These are phyloP conservation scores for Diutina rugosa DNA, from an alignment of 1,139 yeast species.

Conservation along the genomic window DNA sequence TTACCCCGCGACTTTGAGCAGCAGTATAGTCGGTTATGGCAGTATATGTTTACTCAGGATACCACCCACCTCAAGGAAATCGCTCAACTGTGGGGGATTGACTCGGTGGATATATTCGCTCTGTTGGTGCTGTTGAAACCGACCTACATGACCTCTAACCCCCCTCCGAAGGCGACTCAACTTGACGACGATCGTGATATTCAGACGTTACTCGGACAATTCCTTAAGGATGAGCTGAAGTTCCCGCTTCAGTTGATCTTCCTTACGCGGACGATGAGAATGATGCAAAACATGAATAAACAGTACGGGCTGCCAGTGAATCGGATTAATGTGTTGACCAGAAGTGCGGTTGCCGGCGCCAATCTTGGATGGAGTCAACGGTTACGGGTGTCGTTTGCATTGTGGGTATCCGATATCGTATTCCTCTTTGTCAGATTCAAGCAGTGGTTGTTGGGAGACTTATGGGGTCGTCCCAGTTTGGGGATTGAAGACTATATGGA, in stretches of 20 bases:
- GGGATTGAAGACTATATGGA: constrained; percentile 40
- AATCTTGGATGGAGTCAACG: background rate
- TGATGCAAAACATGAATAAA: constrained; percentile 59
- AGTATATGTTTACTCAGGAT: constrained; percentile 43
- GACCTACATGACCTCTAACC: constrained; percentile 14
- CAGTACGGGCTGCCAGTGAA: constrained; percentile 63
- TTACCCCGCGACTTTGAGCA: constrained; percentile 36
- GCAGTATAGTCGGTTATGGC: constrained; percentile 56
- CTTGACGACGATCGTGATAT: constrained; percentile 3
- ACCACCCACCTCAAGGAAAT: constrained; percentile 32
- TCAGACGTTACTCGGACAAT: constrained; percentile 8
- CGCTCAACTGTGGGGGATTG: constrained; percentile 56
- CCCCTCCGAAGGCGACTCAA: constrained; percentile 4
- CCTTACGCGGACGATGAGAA: constrained; percentile 58
- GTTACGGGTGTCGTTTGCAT: constrained; percentile 15
- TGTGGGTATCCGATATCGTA: constrained; percentile 29
- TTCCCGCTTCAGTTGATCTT: constrained; percentile 59
- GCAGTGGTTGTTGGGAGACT: constrained; percentile 22
- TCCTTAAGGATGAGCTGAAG: constrained; percentile 48
- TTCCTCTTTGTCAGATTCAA: constrained; percentile 28
- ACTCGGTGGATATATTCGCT: constrained; percentile 53
- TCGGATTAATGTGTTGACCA: constrained; percentile 49
- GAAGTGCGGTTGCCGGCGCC: constrained; percentile 26
- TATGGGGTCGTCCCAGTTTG: constrained; percentile 18
- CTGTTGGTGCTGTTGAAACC: constrained; percentile 46